Evolutionary conservation across 805 yeast species (phyloP).

Genomic region (Wickerhamiella australiensis): DNA sequence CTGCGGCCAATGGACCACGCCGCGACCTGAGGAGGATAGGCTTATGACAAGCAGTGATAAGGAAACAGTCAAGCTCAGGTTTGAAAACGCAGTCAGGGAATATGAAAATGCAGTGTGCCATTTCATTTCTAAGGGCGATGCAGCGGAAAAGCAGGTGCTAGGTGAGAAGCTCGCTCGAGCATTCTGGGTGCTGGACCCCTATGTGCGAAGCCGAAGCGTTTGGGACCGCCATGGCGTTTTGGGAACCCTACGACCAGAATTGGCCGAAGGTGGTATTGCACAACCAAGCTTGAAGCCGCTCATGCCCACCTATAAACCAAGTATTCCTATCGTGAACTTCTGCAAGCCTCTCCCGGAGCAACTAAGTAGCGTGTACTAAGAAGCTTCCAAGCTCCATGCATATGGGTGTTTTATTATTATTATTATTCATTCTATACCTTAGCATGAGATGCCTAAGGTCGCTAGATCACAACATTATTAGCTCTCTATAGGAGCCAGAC

Average conservation of each 20-base stretch:
- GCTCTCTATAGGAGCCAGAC: too few species aligned
- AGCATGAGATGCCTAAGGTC: too few species aligned
- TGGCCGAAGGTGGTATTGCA: constrained; percentile 6
- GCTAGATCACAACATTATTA: too few species aligned
- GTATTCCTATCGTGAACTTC: not conserved
- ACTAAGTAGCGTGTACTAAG: not conserved
- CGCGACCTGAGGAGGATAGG: not conserved
- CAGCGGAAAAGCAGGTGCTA: not conserved
- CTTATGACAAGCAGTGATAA: not conserved
- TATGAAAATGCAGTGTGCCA: not conserved
- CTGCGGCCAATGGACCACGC: not conserved
- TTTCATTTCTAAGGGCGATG: not conserved
- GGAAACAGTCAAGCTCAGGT: not conserved
- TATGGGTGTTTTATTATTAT: too few species aligned
- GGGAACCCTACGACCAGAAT: constrained; percentile 30
- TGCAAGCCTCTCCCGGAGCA: not conserved
- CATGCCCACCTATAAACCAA: not conserved
- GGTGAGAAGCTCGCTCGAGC: constrained; percentile 28
- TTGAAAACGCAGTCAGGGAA: not conserved
- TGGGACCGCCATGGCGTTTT: constrained; percentile 63
- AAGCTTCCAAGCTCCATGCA: too few species aligned
- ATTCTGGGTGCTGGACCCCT: constrained; percentile 65
- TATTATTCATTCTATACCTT: too few species aligned
- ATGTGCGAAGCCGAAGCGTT: constrained; percentile 61
- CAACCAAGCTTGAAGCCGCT: not conserved